Evolutionary conservation across 495 filamentous ascomycete species (phyloP), one percentile per base, ranked within the genome.

Genomic region (Annulohypoxylon stygium): DNA sequence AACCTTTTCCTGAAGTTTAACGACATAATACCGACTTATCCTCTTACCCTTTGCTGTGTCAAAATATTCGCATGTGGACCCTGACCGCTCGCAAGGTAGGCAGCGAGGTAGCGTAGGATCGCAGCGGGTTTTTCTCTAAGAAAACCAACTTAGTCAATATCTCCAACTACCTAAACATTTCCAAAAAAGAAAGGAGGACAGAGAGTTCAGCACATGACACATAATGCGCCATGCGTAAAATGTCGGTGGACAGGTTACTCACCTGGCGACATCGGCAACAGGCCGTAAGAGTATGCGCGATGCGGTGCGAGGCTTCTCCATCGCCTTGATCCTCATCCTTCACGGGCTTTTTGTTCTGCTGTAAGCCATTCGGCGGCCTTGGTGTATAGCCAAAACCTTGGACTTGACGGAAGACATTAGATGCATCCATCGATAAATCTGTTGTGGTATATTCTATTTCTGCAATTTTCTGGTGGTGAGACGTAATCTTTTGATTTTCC

Each of bases 41-140:
- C 89, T 93, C 71, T 84, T 87, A 70, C 89, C 88, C 78, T 93
- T 93, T 53, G 92, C 85, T 1, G 93, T 92, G 80, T 98, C 95
- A 80, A 90, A 97, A 82, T 97, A 98, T 74, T 97, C 95, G 85
- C 95, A 98, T 67, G 87, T 86, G 43, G 93, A 90, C 74, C 94
- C 94, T 67, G 92, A 94, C 70, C 94, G 88, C 82, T 97, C 93
- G 86, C 95, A 98, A 12, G 94, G 93, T n/a, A 90, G 87, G 80
- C 95, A 98, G 78, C 90, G 90, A 47, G 95, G 95, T 51, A 98
- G 88, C 14, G 92, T 91, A 26, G 95, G 91, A 80, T 97, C 95
- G 81, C 95, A 98, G 85, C 93, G 88, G 23, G 95, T 97, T 86
- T 98, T 98, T 55, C 94, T 90, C 94, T 97, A 75, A 41, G 64